Base-by-base conservation (phyloP, 768 basidiomycete species). In the Russula brevipes region DNA sequence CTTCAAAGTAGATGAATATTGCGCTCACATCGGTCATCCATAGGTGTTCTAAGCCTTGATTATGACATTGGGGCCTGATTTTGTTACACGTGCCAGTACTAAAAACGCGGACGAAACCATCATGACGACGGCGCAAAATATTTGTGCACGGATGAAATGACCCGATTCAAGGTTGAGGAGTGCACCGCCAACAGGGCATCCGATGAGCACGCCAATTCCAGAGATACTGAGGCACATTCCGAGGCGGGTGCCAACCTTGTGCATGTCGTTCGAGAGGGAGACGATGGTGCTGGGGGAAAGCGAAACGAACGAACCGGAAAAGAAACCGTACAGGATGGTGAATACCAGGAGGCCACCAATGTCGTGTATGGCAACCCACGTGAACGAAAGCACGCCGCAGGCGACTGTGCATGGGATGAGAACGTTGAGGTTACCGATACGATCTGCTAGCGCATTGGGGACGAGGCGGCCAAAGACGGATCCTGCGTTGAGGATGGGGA, bases 251-350 rank as follows among this genome's bases (percentile, higher is more conserved):
- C 72, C 69, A 33, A 67, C 49, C 44, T 42, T 64, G 36, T 24
- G 3, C 17, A 65, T 24, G 45, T 68, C 64, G n/a, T 12, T 36
- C 45, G 69, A 61, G 11, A 66, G 50, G 14, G 44, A 31, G 44
- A 50, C 58, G 57, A 64, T 45, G 3, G 49, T 31, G 38, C 58
- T 60, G 7, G 62, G 59, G 14, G 59, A 36, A 3, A 68, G 33
- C 55, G 67, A 54, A n/a, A 68, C 64, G 30, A 63, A 68, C 14
- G 67, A 19, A 8, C 66, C 61, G 38, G 72, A 69, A 59, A 76
- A 76, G 66, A 79, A 77, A 1, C 78, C 78, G 59, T 74, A 78
- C 31, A 78, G 68, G 50, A 75, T 57, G 1, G 71, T 72, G 31
- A 78, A 74, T 14, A 70, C 68, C 7, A 77, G 50, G 6, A 74